Evolutionary conservation across 1,284 basidiomycete species (phyloP).

Genomic region (Peniophora sp.): DNA sequence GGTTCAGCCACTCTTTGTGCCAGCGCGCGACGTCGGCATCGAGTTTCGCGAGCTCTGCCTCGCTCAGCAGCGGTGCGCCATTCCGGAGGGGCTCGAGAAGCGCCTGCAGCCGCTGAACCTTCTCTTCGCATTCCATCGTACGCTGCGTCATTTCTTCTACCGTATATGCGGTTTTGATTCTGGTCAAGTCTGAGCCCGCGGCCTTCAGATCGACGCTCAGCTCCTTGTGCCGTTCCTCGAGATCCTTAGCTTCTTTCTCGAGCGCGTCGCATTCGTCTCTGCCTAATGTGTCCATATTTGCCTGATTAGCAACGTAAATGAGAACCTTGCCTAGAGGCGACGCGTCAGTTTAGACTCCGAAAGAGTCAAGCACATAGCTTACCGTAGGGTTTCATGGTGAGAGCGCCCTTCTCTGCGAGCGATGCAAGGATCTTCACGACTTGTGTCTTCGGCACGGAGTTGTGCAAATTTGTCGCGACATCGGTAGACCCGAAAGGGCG

Average conservation of each 20-base stretch:
- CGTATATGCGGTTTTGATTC: conserved; percentile 56
- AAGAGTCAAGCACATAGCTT: conserved; percentile 16
- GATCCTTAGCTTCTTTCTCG: conserved; percentile 43
- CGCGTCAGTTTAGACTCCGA: not conserved
- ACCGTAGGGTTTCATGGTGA: conserved; percentile 78
- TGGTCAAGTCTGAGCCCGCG: conserved; percentile 48
- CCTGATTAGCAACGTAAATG: conserved; percentile 75
- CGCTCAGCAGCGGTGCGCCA: conserved; percentile 57
- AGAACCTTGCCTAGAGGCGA: conserved; percentile 21
- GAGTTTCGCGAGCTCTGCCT: conserved; percentile 52
- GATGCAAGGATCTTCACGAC: conserved; percentile 75
- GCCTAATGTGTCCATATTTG: conserved; percentile 51
- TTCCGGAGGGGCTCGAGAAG: conserved; percentile 59
- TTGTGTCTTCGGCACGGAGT: conserved; percentile 71
- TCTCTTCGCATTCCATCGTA: conserved; percentile 29
- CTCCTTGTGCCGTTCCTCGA: conserved; percentile 56
- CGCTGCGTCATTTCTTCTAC: conserved; percentile 54
- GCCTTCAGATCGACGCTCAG: conserved; percentile 43
- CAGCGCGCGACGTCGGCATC: conserved; percentile 65
- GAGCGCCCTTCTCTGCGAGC: conserved; percentile 69
- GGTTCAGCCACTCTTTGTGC: conserved; percentile 62
- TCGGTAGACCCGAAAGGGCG: conserved; percentile 76
- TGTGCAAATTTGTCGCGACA: conserved; percentile 81
- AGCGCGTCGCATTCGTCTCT: conserved; percentile 48
- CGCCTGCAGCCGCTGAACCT: conserved; percentile 26